Evolutionary conservation across 345 rosid genomes (phyloP), one percentile per base, ranked within the genome.

Genomic region (Limnanthes douglasii): DNA sequence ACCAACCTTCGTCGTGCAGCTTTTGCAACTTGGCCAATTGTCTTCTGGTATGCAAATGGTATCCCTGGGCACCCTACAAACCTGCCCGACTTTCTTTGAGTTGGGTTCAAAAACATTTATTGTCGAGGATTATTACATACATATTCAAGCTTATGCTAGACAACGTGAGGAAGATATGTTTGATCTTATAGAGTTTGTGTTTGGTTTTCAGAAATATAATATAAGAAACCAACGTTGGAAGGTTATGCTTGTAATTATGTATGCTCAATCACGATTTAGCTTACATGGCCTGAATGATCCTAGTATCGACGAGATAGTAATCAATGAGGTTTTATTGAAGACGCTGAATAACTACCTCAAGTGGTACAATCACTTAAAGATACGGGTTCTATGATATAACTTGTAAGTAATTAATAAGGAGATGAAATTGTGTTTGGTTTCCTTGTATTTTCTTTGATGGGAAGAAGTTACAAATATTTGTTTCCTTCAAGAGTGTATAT

Each of bases 381-480:
- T 44, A 48, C 98, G 96, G 19, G 50, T 68, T 35, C 85, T 57
- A 26, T 90, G 83, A 79, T 39, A 40, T 72, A 90, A 96, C 56
- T 61, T 75, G 26, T 72, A 80, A 59, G 98, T 94, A 34, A 77
- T 90, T 57, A 68, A 66, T 35, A 74, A 65, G 61, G 98, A 90
- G 55, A 70, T 86, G 55, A 90, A 90, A 61, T 75, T 90, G 52
- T 84, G 77, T 51, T 67, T 90, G 56, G 75, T 90, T 51, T 85
- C 98, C 19, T 60, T 90, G 28, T 90, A 90, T 65, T 84, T 80
- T 55, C 79, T 80, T 21, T 66, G 84, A 59, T 90, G 98, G 98
- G 98, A 96, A 14, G 98, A 90, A 70, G 96, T 92, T 58, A 96
- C 96, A 52, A 90, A 90, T 64, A 73, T 80, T 54, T 92, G 98